A percentile compares a stretch with the other conserved stretches of the same genome.
These are phyloP conservation scores for Gleditsia sinensis DNA, from an alignment of 306 rosid genomes.

Conservation along the genomic window DNA sequence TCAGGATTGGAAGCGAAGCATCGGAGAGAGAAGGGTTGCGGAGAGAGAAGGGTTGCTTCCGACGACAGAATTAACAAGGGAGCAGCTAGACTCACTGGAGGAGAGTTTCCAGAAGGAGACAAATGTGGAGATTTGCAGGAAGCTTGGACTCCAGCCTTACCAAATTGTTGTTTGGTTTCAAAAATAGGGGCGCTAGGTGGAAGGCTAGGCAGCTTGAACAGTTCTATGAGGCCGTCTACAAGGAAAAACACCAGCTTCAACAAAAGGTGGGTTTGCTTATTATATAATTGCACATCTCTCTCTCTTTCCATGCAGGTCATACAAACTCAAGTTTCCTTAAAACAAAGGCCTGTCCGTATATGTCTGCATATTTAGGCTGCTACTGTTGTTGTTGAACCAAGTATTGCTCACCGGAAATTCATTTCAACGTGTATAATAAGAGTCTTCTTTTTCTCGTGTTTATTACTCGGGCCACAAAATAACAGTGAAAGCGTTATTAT, in stretches of 20 bases:
- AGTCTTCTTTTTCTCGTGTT: not conserved
- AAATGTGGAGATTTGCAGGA: slow-evolving; percentile 79
- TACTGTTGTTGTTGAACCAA: not conserved
- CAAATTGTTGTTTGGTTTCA: slow-evolving; percentile 97
- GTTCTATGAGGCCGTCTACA: slow-evolving; percentile 62
- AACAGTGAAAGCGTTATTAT: no score
- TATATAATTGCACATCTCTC: not conserved
- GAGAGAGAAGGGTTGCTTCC: slow-evolving; percentile 41
- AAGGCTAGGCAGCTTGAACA: slow-evolving; percentile 79
- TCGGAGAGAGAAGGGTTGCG: slow-evolving; percentile 32
- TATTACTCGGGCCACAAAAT: not conserved
- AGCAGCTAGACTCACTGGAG: slow-evolving; percentile 77
- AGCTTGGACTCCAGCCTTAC: slow-evolving; percentile 83
- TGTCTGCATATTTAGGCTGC: not conserved
- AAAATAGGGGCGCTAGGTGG: slow-evolving; percentile 89
- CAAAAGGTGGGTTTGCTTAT: slow-evolving; percentile 55
- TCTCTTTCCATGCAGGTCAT: slow-evolving; percentile 12
- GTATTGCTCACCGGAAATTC: no score
- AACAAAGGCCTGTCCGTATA: slow-evolving; percentile 16
- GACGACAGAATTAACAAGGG: slow-evolving; percentile 51
- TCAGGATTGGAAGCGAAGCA: slow-evolving; percentile 66
- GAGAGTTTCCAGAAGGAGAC: slow-evolving; percentile 80
- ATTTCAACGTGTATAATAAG: not conserved
- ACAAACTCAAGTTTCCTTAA: not conserved
- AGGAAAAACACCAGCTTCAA: slow-evolving; percentile 71